Evolutionary conservation across 352 stramenopile genomes (phyloP), one percentile per base, ranked within the genome.

Genomic region (Pythium scleroteichum): DNA sequence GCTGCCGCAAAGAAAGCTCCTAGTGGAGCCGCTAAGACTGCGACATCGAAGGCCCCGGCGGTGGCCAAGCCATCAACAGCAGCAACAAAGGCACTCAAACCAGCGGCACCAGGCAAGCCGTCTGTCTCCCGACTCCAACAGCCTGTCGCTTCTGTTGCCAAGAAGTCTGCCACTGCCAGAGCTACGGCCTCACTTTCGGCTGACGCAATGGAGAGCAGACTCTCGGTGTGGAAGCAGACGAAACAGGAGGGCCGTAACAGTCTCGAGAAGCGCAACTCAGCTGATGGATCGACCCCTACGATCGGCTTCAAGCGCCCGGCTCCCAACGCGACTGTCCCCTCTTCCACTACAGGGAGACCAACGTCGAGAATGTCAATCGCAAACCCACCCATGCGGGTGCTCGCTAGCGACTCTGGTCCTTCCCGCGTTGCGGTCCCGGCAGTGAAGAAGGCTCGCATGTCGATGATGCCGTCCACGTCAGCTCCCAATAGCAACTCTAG

Each of bases 231-330:
- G 63, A 52, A 46, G 8, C 45, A 54, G 19, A 52, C 27, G 10
- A 69, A 69, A 54, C 53, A 60, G 20, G 19, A 61, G 19, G 32
- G 22, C 6, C 38, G 51, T n/a, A 35, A 16, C 2, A 50, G 32
- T 19, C 26, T 53, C 0, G 46, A 55, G 29, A 67, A 59, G 40
- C 45, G 47, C 14, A 58, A 26, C 6, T 46, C 47, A 14, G 26
- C 45, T 1, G 61, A 48, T 13, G 50, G 45, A 6, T 38, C 27
- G 3, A 32, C 52, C 3, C 8, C 49, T 1, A 44, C 62, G 0
- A 59, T 47, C 20, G 46, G 63, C 5, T n/a, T 66, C 35, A 71
- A 71, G 57, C 56, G 63, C 14, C 51, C 51, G 5, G 48, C 50
- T 10, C 35, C 57, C 4, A 52, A 26, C 10, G 55, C 62, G 2